Base-by-base conservation (phyloP, 2,329 filamentous ascomycete genomes). In the Colletotrichum graminicola region DNA sequence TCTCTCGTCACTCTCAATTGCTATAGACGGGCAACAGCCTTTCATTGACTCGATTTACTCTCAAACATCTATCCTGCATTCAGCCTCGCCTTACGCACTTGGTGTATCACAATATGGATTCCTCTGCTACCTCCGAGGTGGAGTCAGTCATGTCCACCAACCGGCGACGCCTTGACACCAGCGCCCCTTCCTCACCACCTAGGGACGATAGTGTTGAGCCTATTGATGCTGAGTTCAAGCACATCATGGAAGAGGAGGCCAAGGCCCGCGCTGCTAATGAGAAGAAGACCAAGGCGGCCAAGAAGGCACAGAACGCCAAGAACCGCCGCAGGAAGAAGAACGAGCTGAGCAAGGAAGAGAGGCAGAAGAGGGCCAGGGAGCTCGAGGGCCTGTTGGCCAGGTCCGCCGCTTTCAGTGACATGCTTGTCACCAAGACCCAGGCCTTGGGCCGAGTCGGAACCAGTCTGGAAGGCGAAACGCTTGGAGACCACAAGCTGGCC, bases 401-500 rank as follows among this genome's bases (percentile, higher is more conserved):
- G 76, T 90, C 87, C 59, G 88, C 86, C 0, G 85, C 88, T 0
- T 92, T 91, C 67, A 88, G 87, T 29, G 87, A 90, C 47, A 90
- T 91, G 12, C 77, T 92, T 1, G 91, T 89, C 0, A 87, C 88
- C 66, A 91, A 91, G 79, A 91, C 90, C 0, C 85, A 90, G 61
- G 89, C 88, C 0, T 82, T 92, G 0, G 90, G 90, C 1, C 85
- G 89, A 1, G 89, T 91, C 0, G 90, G 90, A 2, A 89, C 87
- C 3, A 84, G 86, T 11, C 82, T 91, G 2, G 88, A 90, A 68
- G 89, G 89, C 16, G 86, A 90, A 75, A 82, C 86, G 0, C 79
- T 91, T 0, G 88, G 88, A 7, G 89, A 90, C 72, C 89, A 91
- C 66, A 87, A 94, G 65, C 81, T 98, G 21, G 87, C 91, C 67